Conservation (phyloP, 345 rosid genomes). For the Microcos paniculata region DNA sequence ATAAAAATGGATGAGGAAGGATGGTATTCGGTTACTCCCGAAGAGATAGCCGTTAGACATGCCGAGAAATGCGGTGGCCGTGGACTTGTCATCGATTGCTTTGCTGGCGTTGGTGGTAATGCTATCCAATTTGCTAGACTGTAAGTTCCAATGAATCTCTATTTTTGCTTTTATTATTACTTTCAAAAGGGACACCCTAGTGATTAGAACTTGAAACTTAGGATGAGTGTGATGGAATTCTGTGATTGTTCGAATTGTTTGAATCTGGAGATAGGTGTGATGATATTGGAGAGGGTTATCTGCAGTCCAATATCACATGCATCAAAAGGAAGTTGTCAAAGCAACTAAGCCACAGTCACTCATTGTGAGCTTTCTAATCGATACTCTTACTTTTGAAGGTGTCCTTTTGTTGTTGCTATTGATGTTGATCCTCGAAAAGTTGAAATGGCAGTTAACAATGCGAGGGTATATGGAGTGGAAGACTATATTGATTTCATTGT, state of each 20-base stretch:
- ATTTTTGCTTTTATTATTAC: no score
- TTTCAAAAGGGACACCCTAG: no score
- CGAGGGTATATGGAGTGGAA: slow-evolving; percentile 49
- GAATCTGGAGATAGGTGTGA: no score
- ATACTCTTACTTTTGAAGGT: slow-evolving; percentile 19
- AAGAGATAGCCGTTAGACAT: slow-evolving; percentile 42
- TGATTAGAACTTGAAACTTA: no score
- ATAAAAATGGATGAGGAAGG: slow-evolving; percentile 52
- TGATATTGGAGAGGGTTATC: no score
- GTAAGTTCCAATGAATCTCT: slow-evolving; percentile 15
- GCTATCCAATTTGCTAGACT: slow-evolving; percentile 49
- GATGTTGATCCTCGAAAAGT: slow-evolving; percentile 52
- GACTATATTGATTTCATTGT: slow-evolving; percentile 38
- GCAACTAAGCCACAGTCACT: no score
- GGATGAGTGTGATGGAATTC: no score
- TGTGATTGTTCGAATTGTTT: no score
- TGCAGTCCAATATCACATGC: no score
- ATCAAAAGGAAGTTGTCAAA: no score
- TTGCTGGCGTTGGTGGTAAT: slow-evolving; percentile 55
- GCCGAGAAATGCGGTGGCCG: slow-evolving; percentile 42
- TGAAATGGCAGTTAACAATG: slow-evolving; percentile 38
- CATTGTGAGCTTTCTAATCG: neutral
- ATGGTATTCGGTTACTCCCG: slow-evolving; percentile 51
- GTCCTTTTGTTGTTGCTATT: slow-evolving; percentile 45
- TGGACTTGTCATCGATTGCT: slow-evolving; percentile 42